phyloP scores from a whole-genome alignment of 371 early-diverging fungal genomes.

The Catenaria anguillulae region DNA sequence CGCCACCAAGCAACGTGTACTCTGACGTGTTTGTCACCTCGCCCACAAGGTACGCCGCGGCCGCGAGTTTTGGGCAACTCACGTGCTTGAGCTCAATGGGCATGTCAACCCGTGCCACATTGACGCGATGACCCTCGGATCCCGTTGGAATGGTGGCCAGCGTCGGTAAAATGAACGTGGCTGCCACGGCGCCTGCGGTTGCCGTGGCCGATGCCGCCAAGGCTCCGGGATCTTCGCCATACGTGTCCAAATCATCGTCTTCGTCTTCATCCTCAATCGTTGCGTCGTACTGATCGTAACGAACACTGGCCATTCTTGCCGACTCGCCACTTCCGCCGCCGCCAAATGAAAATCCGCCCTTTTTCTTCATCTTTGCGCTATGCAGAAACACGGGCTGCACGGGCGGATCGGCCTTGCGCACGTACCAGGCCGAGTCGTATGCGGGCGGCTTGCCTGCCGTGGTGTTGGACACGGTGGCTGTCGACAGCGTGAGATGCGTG shows the following conservation, averaged over 20 bases:
- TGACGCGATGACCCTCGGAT: background rate
- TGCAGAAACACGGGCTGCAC: no score
- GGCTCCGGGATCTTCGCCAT: background rate
- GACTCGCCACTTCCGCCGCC: background rate
- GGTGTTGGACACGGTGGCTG: background rate
- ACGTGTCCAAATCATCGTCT: background rate
- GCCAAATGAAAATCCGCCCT: background rate
- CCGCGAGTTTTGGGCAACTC: background rate
- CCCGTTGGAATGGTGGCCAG: background rate
- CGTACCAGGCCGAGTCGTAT: no score
- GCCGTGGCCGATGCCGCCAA: background rate
- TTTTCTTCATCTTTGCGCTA: no score
- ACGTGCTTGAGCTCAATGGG: background rate
- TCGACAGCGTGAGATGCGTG: conserved; percentile 8
- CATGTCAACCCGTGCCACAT: conserved; percentile 1
- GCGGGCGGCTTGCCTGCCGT: background rate
- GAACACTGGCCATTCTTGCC: background rate
- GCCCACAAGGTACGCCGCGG: conserved; percentile 2
- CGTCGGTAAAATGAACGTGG: background rate
- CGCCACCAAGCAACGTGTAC: conserved; percentile 3
- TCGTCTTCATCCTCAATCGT: background rate
- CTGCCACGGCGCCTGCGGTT: background rate
- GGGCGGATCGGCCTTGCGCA: no score
- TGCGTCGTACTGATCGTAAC: no score
- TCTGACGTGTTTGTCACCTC: conserved; percentile 4